Conservation (phyloP, 2,329 filamentous ascomycete genomes). For the Lizonia empirigonia region DNA sequence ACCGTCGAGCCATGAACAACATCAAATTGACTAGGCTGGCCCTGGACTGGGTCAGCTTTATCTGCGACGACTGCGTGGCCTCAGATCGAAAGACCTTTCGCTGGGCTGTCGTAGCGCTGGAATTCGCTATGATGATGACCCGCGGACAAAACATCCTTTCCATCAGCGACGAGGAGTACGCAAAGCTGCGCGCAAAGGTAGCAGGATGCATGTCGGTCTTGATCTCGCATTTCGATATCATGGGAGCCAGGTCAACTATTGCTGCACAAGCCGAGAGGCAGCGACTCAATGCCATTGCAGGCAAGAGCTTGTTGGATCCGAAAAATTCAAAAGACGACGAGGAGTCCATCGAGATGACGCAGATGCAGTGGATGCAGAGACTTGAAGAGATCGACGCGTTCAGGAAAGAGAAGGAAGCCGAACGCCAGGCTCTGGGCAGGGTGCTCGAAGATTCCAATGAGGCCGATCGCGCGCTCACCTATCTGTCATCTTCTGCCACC, state of each 20-base stretch:
- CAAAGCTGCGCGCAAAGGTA: slow-evolving; percentile 81
- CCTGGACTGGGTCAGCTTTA: slow-evolving; percentile 96
- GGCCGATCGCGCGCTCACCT: slow-evolving; percentile 91
- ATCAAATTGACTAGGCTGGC: slow-evolving; percentile 91
- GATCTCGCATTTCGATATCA: slow-evolving; percentile 98
- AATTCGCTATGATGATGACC: slow-evolving; percentile 98
- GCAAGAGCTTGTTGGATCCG: slow-evolving; percentile 78
- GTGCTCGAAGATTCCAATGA: slow-evolving; percentile 95
- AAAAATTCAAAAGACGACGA: slow-evolving; percentile 77
- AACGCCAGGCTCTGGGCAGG: slow-evolving; percentile 84
- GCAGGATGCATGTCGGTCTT: slow-evolving; percentile 96
- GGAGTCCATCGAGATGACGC: slow-evolving; percentile 77
- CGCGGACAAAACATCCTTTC: slow-evolving; percentile 91
- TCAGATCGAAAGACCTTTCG: slow-evolving; percentile 95
- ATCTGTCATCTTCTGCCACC: slow-evolving; percentile 89
- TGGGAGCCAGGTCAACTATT: slow-evolving; percentile 91
- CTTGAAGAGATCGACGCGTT: slow-evolving; percentile 77
- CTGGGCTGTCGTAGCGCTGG: slow-evolving; percentile 93
- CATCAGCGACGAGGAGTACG: slow-evolving; percentile 86
- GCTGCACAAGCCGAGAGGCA: slow-evolving; percentile 95
- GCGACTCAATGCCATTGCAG: slow-evolving; percentile 77
- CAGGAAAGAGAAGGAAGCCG: slow-evolving; percentile 78
- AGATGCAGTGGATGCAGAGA: slow-evolving; percentile 74
- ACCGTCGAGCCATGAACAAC: slow-evolving; percentile 95
- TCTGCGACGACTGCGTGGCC: slow-evolving; percentile 94